These are phyloP conservation scores for Lactifluus piperatus DNA, from an alignment of 768 basidiomycete genomes.

Conservation along the genomic window DNA sequence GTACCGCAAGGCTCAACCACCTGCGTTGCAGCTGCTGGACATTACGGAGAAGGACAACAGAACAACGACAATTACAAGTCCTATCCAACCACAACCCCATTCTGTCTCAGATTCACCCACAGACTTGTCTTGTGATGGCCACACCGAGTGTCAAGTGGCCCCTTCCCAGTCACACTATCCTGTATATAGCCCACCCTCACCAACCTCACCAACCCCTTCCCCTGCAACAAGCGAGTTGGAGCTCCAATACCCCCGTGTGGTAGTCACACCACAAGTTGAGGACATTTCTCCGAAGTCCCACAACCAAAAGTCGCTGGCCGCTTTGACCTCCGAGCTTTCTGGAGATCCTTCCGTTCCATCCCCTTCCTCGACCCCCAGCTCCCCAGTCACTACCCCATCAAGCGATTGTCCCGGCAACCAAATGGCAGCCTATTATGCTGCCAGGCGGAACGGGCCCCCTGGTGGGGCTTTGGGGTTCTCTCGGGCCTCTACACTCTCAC, in stretches of 20 bases:
- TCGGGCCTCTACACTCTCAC: neutral
- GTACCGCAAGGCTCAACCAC: constrained; percentile 8
- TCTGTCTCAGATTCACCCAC: neutral
- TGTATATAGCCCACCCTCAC: neutral
- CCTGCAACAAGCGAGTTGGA: neutral
- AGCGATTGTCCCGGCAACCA: neutral
- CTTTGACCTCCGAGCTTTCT: neutral
- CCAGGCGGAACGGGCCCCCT: neutral
- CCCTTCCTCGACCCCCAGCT: neutral
- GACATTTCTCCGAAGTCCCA: neutral
- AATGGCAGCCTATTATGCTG: neutral
- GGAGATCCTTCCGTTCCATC: neutral
- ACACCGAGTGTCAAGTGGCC: neutral
- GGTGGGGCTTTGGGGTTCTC: neutral
- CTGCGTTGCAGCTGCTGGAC: neutral
- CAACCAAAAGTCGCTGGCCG: neutral
- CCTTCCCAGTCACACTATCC: neutral
- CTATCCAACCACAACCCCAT: neutral
- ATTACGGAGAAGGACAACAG: neutral
- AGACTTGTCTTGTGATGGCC: neutral
- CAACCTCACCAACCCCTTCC: neutral
- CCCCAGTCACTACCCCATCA: neutral
- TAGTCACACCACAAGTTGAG: neutral
- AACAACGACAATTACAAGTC: constrained; percentile 1
- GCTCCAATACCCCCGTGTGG: neutral